These are phyloP conservation scores for Vigna mungo DNA, from an alignment of 306 rosid species.

Conservation along the genomic window DNA sequence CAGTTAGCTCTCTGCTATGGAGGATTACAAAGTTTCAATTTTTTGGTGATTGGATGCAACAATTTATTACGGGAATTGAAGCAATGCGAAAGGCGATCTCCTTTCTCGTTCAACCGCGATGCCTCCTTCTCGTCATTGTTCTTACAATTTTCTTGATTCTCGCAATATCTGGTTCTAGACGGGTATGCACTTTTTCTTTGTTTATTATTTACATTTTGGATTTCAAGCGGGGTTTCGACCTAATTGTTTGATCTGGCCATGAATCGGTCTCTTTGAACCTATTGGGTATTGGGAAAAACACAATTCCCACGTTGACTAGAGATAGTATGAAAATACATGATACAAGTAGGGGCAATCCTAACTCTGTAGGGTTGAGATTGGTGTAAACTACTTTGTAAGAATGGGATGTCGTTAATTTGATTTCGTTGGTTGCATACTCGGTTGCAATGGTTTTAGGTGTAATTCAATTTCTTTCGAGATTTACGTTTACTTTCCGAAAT, in stretches of 20 bases:
- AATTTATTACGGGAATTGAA: not conserved
- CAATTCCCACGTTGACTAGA: too few relatives aligned
- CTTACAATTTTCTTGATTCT: slow-evolving; percentile 55
- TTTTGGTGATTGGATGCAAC: slow-evolving; percentile 4
- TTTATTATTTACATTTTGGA: not conserved
- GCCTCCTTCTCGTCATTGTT: slow-evolving; percentile 54
- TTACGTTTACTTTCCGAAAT: not conserved
- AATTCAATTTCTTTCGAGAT: not conserved
- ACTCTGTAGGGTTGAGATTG: too few relatives aligned
- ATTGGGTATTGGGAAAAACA: not conserved
- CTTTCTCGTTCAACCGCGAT: slow-evolving; percentile 61
- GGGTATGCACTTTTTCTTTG: slow-evolving; percentile 1
- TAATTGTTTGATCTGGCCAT: slow-evolving; percentile 3
- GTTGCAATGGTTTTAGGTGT: not conserved
- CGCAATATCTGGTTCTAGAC: slow-evolving; percentile 48
- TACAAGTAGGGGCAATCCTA: too few relatives aligned
- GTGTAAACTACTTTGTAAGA: too few relatives aligned
- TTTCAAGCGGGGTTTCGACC: slow-evolving; percentile 10
- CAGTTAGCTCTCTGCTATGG: slow-evolving; percentile 28
- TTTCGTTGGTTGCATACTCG: slow-evolving; percentile 19
- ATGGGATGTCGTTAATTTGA: not conserved
- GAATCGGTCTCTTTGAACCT: not conserved
- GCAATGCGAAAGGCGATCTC: slow-evolving; percentile 67
- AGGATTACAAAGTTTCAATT: not conserved
- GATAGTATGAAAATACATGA: too few relatives aligned